These are phyloP conservation scores for Cymbopogon flexuosus DNA, from an alignment of 202 grass and related monocot species.

Conservation along the genomic window DNA sequence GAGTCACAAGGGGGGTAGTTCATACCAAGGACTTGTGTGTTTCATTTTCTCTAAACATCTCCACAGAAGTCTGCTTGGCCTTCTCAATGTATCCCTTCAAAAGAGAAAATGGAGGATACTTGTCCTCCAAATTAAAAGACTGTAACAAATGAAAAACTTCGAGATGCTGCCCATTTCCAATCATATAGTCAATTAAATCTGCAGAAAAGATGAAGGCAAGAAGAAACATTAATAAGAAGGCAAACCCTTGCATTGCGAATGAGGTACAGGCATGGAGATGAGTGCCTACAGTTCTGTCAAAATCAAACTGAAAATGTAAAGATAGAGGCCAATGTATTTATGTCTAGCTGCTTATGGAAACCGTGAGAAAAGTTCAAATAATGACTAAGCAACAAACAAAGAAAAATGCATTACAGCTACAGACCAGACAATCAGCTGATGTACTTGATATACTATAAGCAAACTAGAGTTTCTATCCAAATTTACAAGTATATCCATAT, in stretches of 20 bases:
- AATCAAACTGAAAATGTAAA: neutral
- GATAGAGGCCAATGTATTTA: neutral
- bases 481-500: neutral
- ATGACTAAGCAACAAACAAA: neutral
- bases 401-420: neutral
- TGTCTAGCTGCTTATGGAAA: neutral
- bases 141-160: slow-evolving; percentile 25
- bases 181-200: slow-evolving; percentile 58
- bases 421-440: neutral
- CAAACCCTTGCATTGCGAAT: slow-evolving; percentile 3
- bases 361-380: neutral
- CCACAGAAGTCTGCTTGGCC: slow-evolving; percentile 33
- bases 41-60: slow-evolving; percentile 20
- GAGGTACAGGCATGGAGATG: neutral
- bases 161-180: slow-evolving; percentile 35
- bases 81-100: slow-evolving; percentile 48
- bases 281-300: neutral
- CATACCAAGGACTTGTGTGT: slow-evolving; percentile 37
- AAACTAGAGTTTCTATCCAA: neutral
- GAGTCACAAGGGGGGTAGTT: neutral
- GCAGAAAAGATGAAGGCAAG: slow-evolving; percentile 21
- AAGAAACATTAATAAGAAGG: slow-evolving; percentile 20
- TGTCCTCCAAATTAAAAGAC: slow-evolving; percentile 38
- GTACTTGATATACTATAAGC: neutral
- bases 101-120: slow-evolving; percentile 36